These are phyloP conservation scores for Crucihimalaya himalaica DNA, from an alignment of 345 rosid genomes.

Conservation along the genomic window DNA sequence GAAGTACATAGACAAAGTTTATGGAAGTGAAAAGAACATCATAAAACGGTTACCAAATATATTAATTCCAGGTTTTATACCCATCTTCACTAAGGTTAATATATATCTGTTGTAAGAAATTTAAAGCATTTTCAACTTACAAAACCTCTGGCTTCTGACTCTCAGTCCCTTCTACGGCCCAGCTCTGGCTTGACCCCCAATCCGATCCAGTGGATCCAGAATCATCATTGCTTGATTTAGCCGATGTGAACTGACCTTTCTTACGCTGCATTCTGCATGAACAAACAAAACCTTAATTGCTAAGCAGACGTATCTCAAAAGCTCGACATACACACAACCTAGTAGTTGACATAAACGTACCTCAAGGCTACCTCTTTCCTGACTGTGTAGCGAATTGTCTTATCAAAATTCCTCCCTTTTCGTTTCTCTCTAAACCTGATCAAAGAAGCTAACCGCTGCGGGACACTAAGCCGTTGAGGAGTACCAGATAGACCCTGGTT, in stretches of 20 bases:
- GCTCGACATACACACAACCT: not conserved
- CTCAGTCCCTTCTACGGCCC: constrained; percentile 51
- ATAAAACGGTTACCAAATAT: constrained; percentile 1
- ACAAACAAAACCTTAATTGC: constrained; percentile 1
- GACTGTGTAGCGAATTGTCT: constrained; percentile 62
- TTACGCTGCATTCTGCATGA: constrained; percentile 62
- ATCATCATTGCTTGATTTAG: constrained; percentile 57
- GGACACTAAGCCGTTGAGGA: constrained; percentile 57
- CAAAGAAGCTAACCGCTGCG: constrained; percentile 60
- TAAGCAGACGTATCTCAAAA: constrained; percentile 7
- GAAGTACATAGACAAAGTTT: constrained; percentile 1
- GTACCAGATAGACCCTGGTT: constrained; percentile 52
- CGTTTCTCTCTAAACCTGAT: constrained; percentile 63
- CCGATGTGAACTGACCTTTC: constrained; percentile 67
- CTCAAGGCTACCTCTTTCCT: constrained; percentile 71
- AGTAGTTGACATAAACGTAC: constrained; percentile 35
- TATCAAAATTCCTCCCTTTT: constrained; percentile 60
- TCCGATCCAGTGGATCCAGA: constrained; percentile 50
- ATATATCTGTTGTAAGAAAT: not conserved
- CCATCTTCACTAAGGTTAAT: not conserved
- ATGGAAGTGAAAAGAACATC: constrained; percentile 9
- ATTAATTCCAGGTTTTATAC: constrained; percentile 5
- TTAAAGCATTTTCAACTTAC: constrained; percentile 44
- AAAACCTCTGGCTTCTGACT: constrained; percentile 51
- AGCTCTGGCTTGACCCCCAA: constrained; percentile 56